Percentiles rank a stretch among this genome's conserved stretches.
Conservation (phyloP, 495 filamentous ascomycete genomes). For the Venustampulla echinocandica region DNA sequence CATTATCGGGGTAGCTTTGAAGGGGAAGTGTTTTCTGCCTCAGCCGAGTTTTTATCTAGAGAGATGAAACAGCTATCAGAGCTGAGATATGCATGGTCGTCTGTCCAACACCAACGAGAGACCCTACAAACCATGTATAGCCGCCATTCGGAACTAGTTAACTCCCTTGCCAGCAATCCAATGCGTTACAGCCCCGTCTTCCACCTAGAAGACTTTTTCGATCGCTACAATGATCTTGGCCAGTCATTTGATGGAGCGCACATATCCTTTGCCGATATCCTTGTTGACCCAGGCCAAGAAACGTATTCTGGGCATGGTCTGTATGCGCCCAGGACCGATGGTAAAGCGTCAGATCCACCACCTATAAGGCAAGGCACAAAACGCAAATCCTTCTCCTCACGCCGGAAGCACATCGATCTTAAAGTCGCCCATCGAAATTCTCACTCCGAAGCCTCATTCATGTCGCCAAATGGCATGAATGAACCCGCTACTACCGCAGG, state of each 20-base stretch:
- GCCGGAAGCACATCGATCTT: conserved; percentile 17
- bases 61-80: conserved; percentile 74
- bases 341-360: background rate
- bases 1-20: conserved; percentile 53
- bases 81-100: conserved; percentile 63
- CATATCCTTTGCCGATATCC: conserved; percentile 33
- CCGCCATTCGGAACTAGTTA: conserved; percentile 65
- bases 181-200: conserved; percentile 69
- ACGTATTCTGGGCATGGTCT: conserved; percentile 36
- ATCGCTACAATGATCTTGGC: conserved; percentile 53
- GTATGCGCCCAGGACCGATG: conserved; percentile 29
- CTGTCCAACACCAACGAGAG: conserved; percentile 70
- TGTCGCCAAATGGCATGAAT: conserved; percentile 12
- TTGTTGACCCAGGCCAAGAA: conserved; percentile 37
- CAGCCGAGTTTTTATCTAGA: conserved; percentile 61
- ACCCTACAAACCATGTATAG: conserved; percentile 64
- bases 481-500: background rate
- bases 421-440: conserved; percentile 12
- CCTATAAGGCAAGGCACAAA: background rate
- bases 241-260: conserved; percentile 43
- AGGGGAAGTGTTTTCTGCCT: conserved; percentile 56
- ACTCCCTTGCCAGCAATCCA: conserved; percentile 54
- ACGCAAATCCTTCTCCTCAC: conserved; percentile 14
- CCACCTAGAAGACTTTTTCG: conserved; percentile 79
- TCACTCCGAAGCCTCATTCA: conserved; percentile 8